Percentiles rank a stretch among this genome's conserved stretches.
Evolutionary conservation across 108 stramenopile species (phyloP).

Genomic region (Poteriospumella lacustris): DNA sequence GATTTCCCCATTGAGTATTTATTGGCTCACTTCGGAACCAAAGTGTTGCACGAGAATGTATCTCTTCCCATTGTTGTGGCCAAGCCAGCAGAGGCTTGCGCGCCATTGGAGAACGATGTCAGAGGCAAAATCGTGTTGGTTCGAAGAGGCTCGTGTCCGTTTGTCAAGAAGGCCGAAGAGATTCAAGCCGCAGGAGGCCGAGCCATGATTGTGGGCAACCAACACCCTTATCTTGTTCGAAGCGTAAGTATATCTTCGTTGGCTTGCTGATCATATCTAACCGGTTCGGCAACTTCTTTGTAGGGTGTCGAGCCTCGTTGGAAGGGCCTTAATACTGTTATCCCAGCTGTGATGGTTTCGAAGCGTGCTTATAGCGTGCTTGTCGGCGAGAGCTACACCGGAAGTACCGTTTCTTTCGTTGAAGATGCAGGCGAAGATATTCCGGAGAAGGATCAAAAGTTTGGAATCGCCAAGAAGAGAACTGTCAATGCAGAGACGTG

Average conservation of each 20-base stretch:
- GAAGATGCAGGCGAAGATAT: not conserved
- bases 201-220: slow-evolving; percentile 39
- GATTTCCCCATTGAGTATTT: slow-evolving; percentile 42
- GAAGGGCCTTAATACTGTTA: slow-evolving; percentile 30
- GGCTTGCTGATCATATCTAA: not conserved
- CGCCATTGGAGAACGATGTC: slow-evolving; percentile 16
- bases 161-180: slow-evolving; percentile 42
- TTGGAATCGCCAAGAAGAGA: not conserved
- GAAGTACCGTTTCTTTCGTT: slow-evolving; percentile 8
- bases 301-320: slow-evolving; percentile 25
- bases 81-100: slow-evolving; percentile 15
- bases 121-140: slow-evolving; percentile 40
- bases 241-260: slow-evolving; percentile 28
- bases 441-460: not conserved
- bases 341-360: slow-evolving; percentile 20
- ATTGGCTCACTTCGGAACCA: slow-evolving; percentile 41
- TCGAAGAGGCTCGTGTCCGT: slow-evolving; percentile 37
- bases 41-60: not conserved
- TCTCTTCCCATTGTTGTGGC: slow-evolving; percentile 22
- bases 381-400: slow-evolving; percentile 8
- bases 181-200: slow-evolving; percentile 25
- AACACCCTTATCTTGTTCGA: slow-evolving; percentile 39
- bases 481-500: slow-evolving; percentile 2
- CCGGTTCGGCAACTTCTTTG: not conserved
- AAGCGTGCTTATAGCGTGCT: slow-evolving; percentile 19